Evolutionary conservation across 2,329 filamentous ascomycete genomes (phyloP).

Genomic region (Trichoderma gracile): DNA sequence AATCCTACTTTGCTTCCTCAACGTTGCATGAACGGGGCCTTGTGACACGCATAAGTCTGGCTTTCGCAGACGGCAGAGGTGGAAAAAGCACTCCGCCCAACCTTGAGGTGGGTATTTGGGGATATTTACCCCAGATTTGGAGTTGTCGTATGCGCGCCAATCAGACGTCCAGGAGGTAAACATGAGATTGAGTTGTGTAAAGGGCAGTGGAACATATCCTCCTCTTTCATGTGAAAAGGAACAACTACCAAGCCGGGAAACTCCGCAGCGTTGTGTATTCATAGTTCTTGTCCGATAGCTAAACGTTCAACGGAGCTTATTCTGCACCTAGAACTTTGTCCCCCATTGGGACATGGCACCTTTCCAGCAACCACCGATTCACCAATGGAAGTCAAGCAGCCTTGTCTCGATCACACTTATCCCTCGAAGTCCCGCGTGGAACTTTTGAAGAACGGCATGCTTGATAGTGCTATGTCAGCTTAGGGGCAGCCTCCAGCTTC

Average conservation of each 20-base stretch:
- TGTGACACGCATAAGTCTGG: not conserved
- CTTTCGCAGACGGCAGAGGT: not conserved
- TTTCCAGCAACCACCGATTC: too few species aligned
- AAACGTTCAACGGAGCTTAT: too few species aligned
- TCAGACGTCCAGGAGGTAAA: not conserved
- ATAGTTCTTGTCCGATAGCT: too few species aligned
- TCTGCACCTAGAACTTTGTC: too few species aligned
- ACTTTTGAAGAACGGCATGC: too few species aligned
- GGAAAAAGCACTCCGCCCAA: not conserved
- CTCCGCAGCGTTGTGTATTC: not conserved
- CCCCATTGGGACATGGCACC: too few species aligned
- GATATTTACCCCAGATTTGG: not conserved
- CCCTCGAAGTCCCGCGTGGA: too few species aligned
- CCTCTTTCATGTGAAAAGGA: not conserved
- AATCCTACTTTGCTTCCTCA: not conserved
- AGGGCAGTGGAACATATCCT: not conserved
- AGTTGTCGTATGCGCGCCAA: slow-evolving; percentile 7
- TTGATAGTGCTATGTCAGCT: too few species aligned
- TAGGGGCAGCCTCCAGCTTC: too few species aligned
- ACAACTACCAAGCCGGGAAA: not conserved
- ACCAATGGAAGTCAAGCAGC: too few species aligned
- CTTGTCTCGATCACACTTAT: too few species aligned
- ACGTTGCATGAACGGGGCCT: not conserved
- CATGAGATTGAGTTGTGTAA: not conserved
- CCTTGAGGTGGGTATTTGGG: not conserved